Conservation (phyloP, 371 early-diverging fungal genomes). For the Aphelidium insulamus region DNA sequence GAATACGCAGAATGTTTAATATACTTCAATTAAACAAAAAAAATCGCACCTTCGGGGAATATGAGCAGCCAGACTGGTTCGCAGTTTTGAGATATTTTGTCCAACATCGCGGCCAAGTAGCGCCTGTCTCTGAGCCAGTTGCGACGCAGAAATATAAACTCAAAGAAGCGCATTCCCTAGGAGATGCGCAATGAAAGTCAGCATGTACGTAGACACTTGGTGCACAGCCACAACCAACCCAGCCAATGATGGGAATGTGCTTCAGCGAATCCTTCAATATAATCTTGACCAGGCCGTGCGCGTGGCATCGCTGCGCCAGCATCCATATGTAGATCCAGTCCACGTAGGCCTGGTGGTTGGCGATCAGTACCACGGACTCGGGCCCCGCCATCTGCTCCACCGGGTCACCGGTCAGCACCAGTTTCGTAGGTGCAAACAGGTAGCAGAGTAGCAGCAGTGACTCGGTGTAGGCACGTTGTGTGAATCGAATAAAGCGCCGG, state of each 20-base stretch:
- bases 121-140: constrained; percentile 46
- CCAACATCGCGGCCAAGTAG: constrained; percentile 17
- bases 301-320: constrained; percentile 29
- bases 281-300: constrained; percentile 56
- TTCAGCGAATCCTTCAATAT: constrained; percentile 54
- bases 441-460: constrained; percentile 13
- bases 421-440: constrained; percentile 14
- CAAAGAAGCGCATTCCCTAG: constrained; percentile 67
- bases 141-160: constrained; percentile 64
- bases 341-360: constrained; percentile 69
- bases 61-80: constrained; percentile 61
- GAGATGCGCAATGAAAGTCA: too few relatives aligned
- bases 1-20: too few relatives aligned
- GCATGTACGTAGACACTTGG: too few relatives aligned
- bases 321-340: constrained; percentile 83
- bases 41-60: constrained; percentile 76
- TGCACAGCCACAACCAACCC: constrained; percentile 12
- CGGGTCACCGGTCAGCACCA: constrained; percentile 17
- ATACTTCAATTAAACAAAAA: too few relatives aligned
- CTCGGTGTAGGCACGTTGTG: constrained; percentile 17
- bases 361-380: constrained; percentile 17
- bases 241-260: constrained; percentile 58
- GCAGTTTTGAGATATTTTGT: constrained; percentile 8
- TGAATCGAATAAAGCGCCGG: constrained; percentile 14
- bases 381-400: not conserved